Evolutionary conservation across 306 rosid genomes (phyloP).

Genomic region (Castanopsis chinensis): DNA sequence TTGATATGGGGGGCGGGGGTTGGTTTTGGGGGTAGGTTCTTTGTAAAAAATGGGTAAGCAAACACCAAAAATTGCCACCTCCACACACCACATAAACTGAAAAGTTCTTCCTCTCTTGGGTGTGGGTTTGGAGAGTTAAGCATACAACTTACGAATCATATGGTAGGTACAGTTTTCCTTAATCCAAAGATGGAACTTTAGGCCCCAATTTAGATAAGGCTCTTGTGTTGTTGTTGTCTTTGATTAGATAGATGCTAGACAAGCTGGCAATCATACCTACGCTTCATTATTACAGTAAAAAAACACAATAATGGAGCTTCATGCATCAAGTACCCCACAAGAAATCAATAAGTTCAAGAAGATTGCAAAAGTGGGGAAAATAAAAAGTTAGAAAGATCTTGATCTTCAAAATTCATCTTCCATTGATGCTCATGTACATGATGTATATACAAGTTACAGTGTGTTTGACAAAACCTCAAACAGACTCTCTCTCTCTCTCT

Average conservation of each 20-base stretch:
- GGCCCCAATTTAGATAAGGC: constrained; percentile 16
- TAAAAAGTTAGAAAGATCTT: background rate
- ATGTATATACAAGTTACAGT: constrained; percentile 70
- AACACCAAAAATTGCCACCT: background rate
- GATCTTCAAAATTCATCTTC: constrained; percentile 35
- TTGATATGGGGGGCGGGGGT: background rate
- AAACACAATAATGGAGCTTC: constrained; percentile 23
- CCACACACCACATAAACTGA: no score
- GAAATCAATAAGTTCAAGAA: background rate
- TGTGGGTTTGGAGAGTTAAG: no score
- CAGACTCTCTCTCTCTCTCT: constrained; percentile 20
- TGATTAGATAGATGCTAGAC: background rate
- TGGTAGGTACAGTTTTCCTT: background rate
- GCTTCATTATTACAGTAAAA: constrained; percentile 25
- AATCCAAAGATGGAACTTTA: background rate
- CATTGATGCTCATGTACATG: constrained; percentile 58
- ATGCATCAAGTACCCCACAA: constrained; percentile 25
- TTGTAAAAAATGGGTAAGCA: background rate
- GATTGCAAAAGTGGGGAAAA: background rate
- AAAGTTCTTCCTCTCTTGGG: no score
- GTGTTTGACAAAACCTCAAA: constrained; percentile 48
- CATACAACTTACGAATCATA: no score
- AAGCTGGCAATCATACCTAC: constrained; percentile 17
- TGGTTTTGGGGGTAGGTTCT: background rate
- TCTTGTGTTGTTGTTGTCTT: background rate